Conservation (phyloP, 2,329 filamentous ascomycete genomes). For the Rutstroemia sp. region DNA sequence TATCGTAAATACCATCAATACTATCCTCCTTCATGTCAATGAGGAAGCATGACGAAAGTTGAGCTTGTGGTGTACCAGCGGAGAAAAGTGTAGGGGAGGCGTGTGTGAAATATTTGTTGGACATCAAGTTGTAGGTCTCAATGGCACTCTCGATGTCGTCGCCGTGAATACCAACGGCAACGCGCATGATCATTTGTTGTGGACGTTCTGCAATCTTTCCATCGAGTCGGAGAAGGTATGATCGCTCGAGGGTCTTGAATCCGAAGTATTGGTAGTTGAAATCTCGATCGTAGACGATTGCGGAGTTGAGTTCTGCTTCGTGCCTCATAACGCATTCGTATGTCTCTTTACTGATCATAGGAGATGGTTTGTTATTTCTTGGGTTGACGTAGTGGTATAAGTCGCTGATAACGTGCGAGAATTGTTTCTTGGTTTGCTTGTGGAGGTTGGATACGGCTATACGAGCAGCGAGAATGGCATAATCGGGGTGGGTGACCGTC, state of each 20-base stretch:
- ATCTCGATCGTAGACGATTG: slow-evolving; percentile 97
- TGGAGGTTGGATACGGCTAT: slow-evolving; percentile 99
- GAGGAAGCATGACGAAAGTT: slow-evolving; percentile 96
- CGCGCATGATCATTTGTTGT: slow-evolving; percentile 99
- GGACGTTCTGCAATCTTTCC: slow-evolving; percentile 95
- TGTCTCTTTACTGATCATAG: slow-evolving; percentile 90
- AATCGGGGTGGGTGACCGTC: slow-evolving; percentile 98
- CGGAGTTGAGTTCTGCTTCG: slow-evolving; percentile 94
- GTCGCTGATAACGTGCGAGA: slow-evolving; percentile 89
- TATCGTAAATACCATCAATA: slow-evolving; percentile 99
- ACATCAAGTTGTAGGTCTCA: slow-evolving; percentile 99
- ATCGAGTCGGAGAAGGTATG: slow-evolving; percentile 90
- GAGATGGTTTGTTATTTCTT: slow-evolving; percentile 73
- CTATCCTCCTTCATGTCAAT: slow-evolving; percentile 99
- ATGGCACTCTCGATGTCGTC: slow-evolving; percentile 90
- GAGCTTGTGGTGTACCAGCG: slow-evolving; percentile 87
- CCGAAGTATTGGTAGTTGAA: slow-evolving; percentile 99
- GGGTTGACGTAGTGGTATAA: slow-evolving; percentile 96
- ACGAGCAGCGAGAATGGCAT: slow-evolving; percentile 94
- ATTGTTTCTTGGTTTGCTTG: slow-evolving; percentile 99
- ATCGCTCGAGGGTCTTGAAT: slow-evolving; percentile 98
- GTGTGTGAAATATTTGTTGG: slow-evolving; percentile 96
- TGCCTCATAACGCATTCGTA: slow-evolving; percentile 94
- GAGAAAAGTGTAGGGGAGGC: slow-evolving; percentile 98
- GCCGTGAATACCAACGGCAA: slow-evolving; percentile 92